Evolutionary conservation across 2,329 filamentous ascomycete species (phyloP).

Genomic region (Fusarium cicatricum): DNA sequence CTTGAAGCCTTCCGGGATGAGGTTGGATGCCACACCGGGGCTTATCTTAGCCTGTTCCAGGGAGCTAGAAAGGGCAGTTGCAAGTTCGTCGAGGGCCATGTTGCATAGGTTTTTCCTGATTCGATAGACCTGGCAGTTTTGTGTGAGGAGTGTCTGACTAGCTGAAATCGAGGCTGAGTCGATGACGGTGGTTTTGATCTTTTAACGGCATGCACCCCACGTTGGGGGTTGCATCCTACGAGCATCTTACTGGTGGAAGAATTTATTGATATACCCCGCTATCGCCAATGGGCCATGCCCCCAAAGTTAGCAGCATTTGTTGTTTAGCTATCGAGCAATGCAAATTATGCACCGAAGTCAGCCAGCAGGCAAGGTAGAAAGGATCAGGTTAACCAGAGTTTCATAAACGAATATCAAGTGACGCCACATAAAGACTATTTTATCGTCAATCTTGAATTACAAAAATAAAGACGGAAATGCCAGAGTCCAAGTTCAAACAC

Average conservation of each 20-base stretch:
- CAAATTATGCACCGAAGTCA: too few relatives aligned
- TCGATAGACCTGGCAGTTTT: neutral
- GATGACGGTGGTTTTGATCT: slow-evolving; percentile 26
- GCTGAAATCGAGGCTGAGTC: slow-evolving; percentile 13
- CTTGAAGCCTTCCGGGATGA: slow-evolving; percentile 54
- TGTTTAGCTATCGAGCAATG: too few relatives aligned
- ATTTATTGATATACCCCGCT: neutral
- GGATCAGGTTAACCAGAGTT: too few relatives aligned
- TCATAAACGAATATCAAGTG: too few relatives aligned
- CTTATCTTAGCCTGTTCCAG: slow-evolving; percentile 51
- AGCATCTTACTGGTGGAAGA: slow-evolving; percentile 33
- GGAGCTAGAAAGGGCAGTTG: slow-evolving; percentile 40
- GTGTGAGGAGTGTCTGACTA: neutral
- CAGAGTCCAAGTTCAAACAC: too few relatives aligned
- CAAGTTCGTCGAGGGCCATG: slow-evolving; percentile 31
- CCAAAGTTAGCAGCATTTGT: slow-evolving; percentile 4
- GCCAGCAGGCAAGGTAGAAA: too few relatives aligned
- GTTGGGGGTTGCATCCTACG: slow-evolving; percentile 24
- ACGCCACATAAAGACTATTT: too few relatives aligned
- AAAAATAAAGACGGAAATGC: too few relatives aligned
- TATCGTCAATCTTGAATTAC: too few relatives aligned
- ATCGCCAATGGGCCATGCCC: neutral
- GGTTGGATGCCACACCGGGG: slow-evolving; percentile 48
- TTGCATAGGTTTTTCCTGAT: neutral
- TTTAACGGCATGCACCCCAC: slow-evolving; percentile 25